Evolutionary conservation across 2,329 filamentous ascomycete genomes (phyloP).

Genomic region (Aspergillus hortae): DNA sequence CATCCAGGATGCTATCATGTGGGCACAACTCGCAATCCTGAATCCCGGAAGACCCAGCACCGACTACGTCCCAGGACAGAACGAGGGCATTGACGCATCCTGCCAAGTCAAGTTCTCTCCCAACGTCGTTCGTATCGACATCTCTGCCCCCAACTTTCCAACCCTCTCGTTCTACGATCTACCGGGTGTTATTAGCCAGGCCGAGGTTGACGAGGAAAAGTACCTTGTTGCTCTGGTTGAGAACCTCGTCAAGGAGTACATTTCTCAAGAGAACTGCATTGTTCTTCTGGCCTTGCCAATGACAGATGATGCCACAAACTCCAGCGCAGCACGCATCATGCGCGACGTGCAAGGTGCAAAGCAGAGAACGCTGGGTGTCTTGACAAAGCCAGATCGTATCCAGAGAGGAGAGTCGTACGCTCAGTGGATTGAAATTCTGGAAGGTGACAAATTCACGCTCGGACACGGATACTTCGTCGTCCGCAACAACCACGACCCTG

Average conservation of each 20-base stretch:
- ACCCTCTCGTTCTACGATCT: slow-evolving; percentile 81
- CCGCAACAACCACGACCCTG: slow-evolving; percentile 49
- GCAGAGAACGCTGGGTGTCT: slow-evolving; percentile 65
- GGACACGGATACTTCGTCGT: slow-evolving; percentile 78
- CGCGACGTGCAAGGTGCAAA: slow-evolving; percentile 52
- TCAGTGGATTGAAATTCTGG: slow-evolving; percentile 64
- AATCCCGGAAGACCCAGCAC: slow-evolving; percentile 59
- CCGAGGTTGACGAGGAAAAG: slow-evolving; percentile 59
- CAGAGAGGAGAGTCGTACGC: slow-evolving; percentile 49
- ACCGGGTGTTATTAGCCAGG: slow-evolving; percentile 74
- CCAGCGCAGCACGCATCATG: slow-evolving; percentile 65
- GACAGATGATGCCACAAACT: slow-evolving; percentile 74
- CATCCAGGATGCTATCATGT: slow-evolving; percentile 65
- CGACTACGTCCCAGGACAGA: slow-evolving; percentile 53
- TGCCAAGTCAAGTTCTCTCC: slow-evolving; percentile 69
- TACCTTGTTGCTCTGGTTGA: slow-evolving; percentile 70
- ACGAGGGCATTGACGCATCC: slow-evolving; percentile 31
- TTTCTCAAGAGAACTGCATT: slow-evolving; percentile 65
- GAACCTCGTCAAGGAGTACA: slow-evolving; percentile 67
- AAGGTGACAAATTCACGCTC: slow-evolving; percentile 58
- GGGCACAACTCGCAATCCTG: slow-evolving; percentile 73
- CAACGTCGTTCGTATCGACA: slow-evolving; percentile 73
- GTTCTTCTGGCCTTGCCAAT: slow-evolving; percentile 75
- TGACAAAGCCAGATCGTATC: slow-evolving; percentile 80
- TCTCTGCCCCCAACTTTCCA: slow-evolving; percentile 67